Percentiles rank a stretch among this genome's conserved stretches.
Conservation (phyloP, 805 yeast genomes). For the Ogataea kodamae region DNA sequence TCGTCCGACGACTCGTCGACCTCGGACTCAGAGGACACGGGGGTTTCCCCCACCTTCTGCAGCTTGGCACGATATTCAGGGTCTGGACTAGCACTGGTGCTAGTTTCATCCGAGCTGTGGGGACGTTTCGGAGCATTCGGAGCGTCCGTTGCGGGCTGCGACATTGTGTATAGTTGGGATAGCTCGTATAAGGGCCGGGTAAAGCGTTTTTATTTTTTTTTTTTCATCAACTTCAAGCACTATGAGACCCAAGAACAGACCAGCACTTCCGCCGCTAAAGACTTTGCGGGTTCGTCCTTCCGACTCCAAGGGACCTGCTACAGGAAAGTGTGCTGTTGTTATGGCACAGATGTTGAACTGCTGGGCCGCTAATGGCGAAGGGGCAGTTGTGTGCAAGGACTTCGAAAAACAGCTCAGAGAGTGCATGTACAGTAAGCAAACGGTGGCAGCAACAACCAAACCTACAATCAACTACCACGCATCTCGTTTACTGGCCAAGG, state of each 20-base stretch:
- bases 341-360: conserved; percentile 87
- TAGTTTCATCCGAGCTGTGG: conserved; percentile 2
- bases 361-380: conserved; percentile 96
- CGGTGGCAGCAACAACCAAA: conserved; percentile 35
- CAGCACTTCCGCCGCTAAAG: conserved; percentile 65
- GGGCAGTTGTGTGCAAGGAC: conserved; percentile 59
- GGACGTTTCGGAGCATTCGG: conserved; percentile 2
- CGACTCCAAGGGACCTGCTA: conserved; percentile 41
- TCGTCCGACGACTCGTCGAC: conserved; percentile 6
- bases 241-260: conserved; percentile 23
- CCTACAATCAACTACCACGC: conserved; percentile 56
- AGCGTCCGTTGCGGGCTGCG: conserved; percentile 4
- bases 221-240: conserved; percentile 2
- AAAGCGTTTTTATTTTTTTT: conserved; percentile 6
- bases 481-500: conserved; percentile 51
- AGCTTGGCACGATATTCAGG: conserved; percentile 1
- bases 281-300: conserved; percentile 66
- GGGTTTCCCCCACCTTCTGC: conserved; percentile 3
- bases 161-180: background rate
- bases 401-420: conserved; percentile 67
- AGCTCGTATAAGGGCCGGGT: conserved; percentile 4
- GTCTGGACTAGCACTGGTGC: conserved; percentile 6
- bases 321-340: conserved; percentile 72
- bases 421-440: conserved; percentile 56
- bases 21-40: conserved; percentile 2